Percentiles rank a stretch among this genome's conserved stretches.
phyloP scores from a whole-genome alignment of 2,329 filamentous ascomycete genomes.

The Aspergillus hortae region DNA sequence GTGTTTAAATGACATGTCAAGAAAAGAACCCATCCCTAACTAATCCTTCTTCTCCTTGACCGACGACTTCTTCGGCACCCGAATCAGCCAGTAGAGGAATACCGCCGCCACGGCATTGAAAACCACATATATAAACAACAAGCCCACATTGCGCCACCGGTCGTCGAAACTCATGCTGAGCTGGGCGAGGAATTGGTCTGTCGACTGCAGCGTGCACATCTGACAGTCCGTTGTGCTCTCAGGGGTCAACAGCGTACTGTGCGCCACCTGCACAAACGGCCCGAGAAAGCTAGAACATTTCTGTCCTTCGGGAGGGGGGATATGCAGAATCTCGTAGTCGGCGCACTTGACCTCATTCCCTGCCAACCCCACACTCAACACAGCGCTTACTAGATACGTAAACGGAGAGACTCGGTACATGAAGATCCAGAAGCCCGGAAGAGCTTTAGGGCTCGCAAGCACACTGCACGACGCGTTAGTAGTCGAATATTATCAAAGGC shows the following conservation, averaged over 20 bases:
- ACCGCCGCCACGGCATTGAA: conserved; percentile 51
- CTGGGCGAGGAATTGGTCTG: conserved; percentile 51
- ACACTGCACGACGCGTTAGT: conserved; percentile 43
- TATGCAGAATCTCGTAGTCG: conserved; percentile 29
- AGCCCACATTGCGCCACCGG: conserved; percentile 54
- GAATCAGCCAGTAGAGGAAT: conserved; percentile 51
- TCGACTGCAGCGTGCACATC: conserved; percentile 38
- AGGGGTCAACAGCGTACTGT: conserved; percentile 58
- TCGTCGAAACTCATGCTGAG: conserved; percentile 44
- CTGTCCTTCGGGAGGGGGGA: conserved; percentile 54
- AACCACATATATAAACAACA: conserved; percentile 51
- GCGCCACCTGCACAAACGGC: conserved; percentile 49
- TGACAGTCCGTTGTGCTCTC: conserved; percentile 57
- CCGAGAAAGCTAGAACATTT: conserved; percentile 63
- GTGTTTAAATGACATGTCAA: too few relatives aligned
- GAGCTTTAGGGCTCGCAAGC: conserved; percentile 53
- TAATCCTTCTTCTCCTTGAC: conserved; percentile 39
- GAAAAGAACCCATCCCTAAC: background rate
- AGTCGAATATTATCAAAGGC: background rate
- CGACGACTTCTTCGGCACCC: conserved; percentile 49
- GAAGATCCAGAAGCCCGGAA: conserved; percentile 73
- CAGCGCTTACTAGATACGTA: conserved; percentile 54
- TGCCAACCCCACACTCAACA: conserved; percentile 34
- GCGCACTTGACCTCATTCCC: conserved; percentile 30
- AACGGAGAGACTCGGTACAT: conserved; percentile 69